Conservation (phyloP, 176 grass and related monocot species). For the Oryza coarctata region DNA sequence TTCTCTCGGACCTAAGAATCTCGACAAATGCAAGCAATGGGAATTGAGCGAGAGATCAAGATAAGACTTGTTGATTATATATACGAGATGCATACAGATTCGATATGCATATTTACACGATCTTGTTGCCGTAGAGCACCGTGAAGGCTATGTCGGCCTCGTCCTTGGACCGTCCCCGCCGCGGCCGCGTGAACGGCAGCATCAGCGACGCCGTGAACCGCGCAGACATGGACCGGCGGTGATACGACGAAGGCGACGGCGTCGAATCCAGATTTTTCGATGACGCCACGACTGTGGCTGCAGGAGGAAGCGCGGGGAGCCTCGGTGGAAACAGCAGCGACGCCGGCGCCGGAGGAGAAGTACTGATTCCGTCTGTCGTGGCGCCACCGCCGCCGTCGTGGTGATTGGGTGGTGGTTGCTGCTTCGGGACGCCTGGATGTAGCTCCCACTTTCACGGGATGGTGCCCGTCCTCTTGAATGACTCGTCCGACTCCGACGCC, state of each 20-base stretch:
- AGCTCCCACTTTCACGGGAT: constrained; percentile 53
- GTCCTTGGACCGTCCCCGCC: constrained; percentile 22
- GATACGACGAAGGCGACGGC: not conserved
- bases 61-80: not conserved
- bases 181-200: constrained; percentile 19
- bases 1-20: too few species aligned
- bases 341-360: not conserved
- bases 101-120: not conserved
- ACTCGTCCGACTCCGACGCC: constrained; percentile 39
- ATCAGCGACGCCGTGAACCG: constrained; percentile 42
- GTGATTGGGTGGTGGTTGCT: not conserved
- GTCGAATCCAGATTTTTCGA: not conserved
- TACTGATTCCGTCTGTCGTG: too few species aligned
- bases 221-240: constrained; percentile 43
- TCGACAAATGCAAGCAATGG: too few species aligned
- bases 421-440: constrained; percentile 46
- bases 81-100: not conserved
- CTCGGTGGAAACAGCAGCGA: constrained; percentile 19
- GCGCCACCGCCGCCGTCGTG: not conserved
- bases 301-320: constrained; percentile 35
- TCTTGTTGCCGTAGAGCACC: constrained; percentile 21
- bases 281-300: not conserved
- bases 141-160: constrained; percentile 29
- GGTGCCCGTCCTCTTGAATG: constrained; percentile 36
- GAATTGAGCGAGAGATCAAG: too few species aligned